phyloP scores from a whole-genome alignment of 305 asterid genomes.

The Rubia peregrina region DNA sequence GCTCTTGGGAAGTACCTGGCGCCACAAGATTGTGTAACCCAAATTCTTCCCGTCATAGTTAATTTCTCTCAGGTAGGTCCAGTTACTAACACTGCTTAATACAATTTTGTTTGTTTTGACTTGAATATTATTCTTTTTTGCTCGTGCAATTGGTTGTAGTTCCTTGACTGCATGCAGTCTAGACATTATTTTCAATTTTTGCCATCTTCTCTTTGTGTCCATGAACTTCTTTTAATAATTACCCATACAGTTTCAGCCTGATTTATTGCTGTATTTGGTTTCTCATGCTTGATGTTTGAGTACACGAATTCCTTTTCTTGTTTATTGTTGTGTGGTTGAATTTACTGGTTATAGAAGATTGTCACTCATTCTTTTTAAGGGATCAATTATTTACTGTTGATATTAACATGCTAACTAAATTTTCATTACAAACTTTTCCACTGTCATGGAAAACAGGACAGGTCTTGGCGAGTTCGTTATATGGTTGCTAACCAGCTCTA shows the following conservation, averaged over 20 bases:
- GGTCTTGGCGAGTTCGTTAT: conserved; percentile 83
- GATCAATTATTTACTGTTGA: not conserved
- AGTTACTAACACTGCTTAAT: not conserved
- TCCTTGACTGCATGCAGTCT: not conserved
- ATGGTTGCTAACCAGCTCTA: conserved; percentile 84
- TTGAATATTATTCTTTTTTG: not conserved
- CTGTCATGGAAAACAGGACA: conserved; percentile 40
- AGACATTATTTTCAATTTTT: not conserved
- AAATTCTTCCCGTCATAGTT: conserved; percentile 35
- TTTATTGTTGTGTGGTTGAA: not conserved
- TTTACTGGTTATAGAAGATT: not conserved
- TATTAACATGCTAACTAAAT: not conserved
- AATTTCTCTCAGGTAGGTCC: conserved; percentile 34
- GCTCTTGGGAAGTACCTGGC: conserved; percentile 36
- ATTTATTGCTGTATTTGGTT: not conserved
- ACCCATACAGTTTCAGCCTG: not conserved
- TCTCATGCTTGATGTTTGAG: not conserved
- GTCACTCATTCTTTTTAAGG: not conserved
- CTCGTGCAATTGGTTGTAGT: not conserved
- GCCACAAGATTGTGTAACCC: conserved; percentile 38
- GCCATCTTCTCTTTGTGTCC: not conserved
- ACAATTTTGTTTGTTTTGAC: not conserved
- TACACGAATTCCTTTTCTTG: not conserved
- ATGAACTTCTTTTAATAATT: not conserved
- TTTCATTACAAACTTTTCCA: not conserved